Evolutionary conservation across 306 rosid species (phyloP).

Genomic region (Purshia tridentata): DNA sequence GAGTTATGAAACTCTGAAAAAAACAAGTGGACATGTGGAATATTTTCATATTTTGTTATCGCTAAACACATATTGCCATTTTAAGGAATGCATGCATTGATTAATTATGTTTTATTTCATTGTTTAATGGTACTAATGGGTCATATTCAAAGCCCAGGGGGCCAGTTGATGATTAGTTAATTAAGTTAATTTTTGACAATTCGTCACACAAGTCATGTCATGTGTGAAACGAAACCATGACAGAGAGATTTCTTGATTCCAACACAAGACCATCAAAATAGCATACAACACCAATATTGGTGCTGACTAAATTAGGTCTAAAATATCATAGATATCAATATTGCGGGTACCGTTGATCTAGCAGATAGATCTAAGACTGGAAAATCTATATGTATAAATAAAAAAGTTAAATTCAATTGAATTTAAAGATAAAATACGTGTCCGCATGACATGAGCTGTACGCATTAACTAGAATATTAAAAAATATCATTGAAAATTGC

Average conservation of each 20-base stretch:
- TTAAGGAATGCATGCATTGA: neutral
- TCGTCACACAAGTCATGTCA: slow-evolving; percentile 8
- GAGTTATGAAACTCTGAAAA: neutral
- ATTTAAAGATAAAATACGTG: too few species aligned
- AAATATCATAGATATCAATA: too few species aligned
- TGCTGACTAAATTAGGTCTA: too few species aligned
- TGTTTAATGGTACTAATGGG: neutral
- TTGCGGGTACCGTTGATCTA: too few species aligned
- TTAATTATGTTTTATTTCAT: neutral
- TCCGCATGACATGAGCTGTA: too few species aligned
- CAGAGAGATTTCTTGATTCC: slow-evolving; percentile 11
- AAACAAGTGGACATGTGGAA: slow-evolving; percentile 1
- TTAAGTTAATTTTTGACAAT: slow-evolving; percentile 20
- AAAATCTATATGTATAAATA: too few species aligned
- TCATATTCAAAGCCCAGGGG: neutral
- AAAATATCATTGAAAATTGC: slow-evolving; percentile 2
- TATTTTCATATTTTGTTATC: neutral
- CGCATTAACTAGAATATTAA: too few species aligned
- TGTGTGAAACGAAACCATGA: slow-evolving; percentile 14
- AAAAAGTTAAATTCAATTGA: too few species aligned
- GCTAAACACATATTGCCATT: neutral
- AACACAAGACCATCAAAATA: neutral
- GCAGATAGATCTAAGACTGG: too few species aligned
- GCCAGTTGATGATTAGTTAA: neutral
- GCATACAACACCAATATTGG: too few species aligned